Base-by-base conservation (phyloP, 2,329 filamentous ascomycete genomes). In the Madurella fahalii region DNA sequence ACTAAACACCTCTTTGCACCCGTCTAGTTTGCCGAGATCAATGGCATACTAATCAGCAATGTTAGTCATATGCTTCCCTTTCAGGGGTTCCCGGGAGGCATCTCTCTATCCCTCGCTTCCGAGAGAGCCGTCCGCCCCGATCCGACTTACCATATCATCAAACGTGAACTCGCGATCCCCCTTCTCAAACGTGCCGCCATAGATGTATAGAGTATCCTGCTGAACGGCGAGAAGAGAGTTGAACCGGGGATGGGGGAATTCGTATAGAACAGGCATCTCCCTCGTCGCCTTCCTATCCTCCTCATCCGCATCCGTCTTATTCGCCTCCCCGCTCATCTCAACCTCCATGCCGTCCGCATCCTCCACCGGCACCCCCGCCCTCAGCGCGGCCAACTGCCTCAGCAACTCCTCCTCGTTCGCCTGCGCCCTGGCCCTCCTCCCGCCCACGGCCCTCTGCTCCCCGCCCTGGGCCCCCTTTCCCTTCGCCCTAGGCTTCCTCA, bases 121-220 rank as follows among this genome's bases (percentile, higher is more conserved):
- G 25, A 25, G 25, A 25, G 3, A 25, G 25, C 7, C 25, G 25
- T 25, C 3, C 4, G 25, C 25, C 25, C 4, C 7, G 25, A 7
- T 25, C 25, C 25, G 25, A 25, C 25, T 3, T 25, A 25, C 25
- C 71, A 99, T 78, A 65, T 99, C 94, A 63, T 96, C 92, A 70
- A 97, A 96, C 0, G 92, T 97, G 65, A 89, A 96, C 70, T 99
- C 94, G 18, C 90, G 82, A 65, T 99, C 94, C 16, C 90, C 93
- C 68, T 95, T 94, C 68, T 99, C 94, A 65, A 88, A 96, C 0
- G 93, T 99, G 16, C 94, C 94, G 31, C 94, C 92, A 66, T 95
- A 97, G 51, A 97, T 90, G 72, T 93, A 99, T 1, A 97, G 78
- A 9, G 89, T 84, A 68, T 99, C 94, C 61, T 92, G 90, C 71